A percentile compares a stretch with the other conserved stretches of the same genome.
Conservation (phyloP, 208 protist genomes). For the Leptomonas pyrrhocoris region DNA sequence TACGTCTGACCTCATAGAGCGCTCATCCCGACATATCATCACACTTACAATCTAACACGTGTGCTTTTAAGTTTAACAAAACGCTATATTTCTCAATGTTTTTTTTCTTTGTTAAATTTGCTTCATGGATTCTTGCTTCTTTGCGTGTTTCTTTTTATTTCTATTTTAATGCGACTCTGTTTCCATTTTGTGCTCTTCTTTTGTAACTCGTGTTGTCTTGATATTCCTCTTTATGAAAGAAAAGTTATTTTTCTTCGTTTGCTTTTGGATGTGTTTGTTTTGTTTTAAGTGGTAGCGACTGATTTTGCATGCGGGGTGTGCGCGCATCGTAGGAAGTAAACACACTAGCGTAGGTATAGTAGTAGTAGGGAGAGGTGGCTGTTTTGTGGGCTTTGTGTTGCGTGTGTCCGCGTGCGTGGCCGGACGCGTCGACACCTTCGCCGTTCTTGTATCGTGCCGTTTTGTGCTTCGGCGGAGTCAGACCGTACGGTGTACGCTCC, state of each 20-base stretch:
- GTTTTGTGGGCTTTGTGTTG: not conserved
- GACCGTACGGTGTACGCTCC: not conserved
- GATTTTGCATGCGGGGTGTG: not conserved
- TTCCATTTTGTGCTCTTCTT: not conserved
- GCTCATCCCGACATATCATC: too few species aligned
- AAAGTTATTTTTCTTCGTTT: conserved; percentile 6
- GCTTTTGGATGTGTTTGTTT: not conserved
- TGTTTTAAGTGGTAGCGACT: not conserved
- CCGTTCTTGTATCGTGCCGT: not conserved
- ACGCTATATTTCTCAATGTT: not conserved
- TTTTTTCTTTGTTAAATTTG: conserved; percentile 5
- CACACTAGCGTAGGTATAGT: not conserved
- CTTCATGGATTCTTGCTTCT: not conserved
- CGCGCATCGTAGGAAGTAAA: not conserved
- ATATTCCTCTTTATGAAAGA: too few species aligned
- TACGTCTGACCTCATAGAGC: too few species aligned
- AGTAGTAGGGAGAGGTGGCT: not conserved
- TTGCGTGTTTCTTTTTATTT: not conserved
- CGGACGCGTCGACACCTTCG: not conserved
- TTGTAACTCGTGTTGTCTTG: not conserved
- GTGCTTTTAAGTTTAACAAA: not conserved
- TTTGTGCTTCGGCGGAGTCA: not conserved
- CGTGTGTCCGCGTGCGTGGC: not conserved
- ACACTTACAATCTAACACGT: too few species aligned
- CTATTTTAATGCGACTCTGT: conserved; percentile 8